Evolutionary conservation across 352 stramenopile species (phyloP), one percentile per base, ranked within the genome.

Genomic region (Pythium chondricola): DNA sequence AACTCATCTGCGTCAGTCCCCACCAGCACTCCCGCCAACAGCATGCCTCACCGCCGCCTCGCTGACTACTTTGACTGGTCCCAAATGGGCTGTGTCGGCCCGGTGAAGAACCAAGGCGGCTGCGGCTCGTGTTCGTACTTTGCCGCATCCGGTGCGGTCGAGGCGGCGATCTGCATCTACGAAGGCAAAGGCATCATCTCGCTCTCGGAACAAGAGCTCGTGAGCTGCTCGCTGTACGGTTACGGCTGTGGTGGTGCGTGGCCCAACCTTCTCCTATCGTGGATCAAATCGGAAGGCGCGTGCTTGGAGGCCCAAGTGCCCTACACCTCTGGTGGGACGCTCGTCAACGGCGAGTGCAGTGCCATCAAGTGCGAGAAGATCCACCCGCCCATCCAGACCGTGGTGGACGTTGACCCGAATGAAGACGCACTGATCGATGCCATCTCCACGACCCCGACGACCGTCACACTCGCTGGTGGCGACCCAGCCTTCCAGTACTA

Each of bases 401-500:
- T n/a, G 22, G 25, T 35, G 25, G 41, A 39, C 27, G 42, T 39
- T 17, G 42, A 26, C 27, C 30, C 21, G 11, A 22, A 2, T 16
- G 42, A 48, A 13, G 27, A 36, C 42, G 42, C 27, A 18, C 30
- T 48, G 27, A 29, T 39, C 2, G 26, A 37, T 18, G 42, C 27
- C 9, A 48, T 48, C 42, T 26, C 42, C n/a, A 39, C 42, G 61
- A 87, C 96, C 54, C 96, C 96, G 2, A 91, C 98, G 14, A 85
- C 85, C 32, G 83, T 97, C 16, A 95, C 91, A 3, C 95, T 98
- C 26, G 69, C 97, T 31, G 95, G 93, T 2, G 78, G 94, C 67
- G 85, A 96, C 61, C 73, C 73, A 32, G 79, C 74, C 17, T 98
- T 97, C 68, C 95, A 98, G 77, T 95, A 98, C 53, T 99, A 99